These are phyloP conservation scores for Lomentospora prolificans DNA, from an alignment of 2,329 filamentous ascomycete genomes.

Conservation along the genomic window DNA sequence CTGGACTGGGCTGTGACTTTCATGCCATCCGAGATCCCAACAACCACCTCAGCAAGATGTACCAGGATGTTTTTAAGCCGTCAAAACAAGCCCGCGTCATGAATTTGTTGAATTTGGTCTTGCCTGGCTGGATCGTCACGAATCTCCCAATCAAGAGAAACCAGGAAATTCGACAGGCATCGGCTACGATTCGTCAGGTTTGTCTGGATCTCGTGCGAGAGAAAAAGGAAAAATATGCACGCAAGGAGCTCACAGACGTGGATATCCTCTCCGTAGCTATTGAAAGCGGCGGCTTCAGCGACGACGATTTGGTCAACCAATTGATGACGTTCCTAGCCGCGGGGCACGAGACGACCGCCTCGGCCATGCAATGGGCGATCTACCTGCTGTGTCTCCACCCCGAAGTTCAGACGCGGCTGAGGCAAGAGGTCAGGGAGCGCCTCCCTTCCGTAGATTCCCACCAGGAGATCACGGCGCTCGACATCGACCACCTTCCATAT, in stretches of 20 bases:
- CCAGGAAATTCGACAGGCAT: constrained; percentile 37
- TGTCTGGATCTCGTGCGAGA: constrained; percentile 51
- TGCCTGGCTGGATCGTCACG: constrained; percentile 48
- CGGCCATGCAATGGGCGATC: constrained; percentile 29
- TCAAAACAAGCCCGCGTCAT: constrained; percentile 42
- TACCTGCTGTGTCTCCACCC: constrained; percentile 27
- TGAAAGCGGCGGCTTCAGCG: constrained; percentile 62
- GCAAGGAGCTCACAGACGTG: constrained; percentile 25
- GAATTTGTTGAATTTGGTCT: constrained; percentile 47
- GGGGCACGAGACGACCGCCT: constrained; percentile 34
- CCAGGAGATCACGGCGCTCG: constrained; percentile 2
- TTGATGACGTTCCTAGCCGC: constrained; percentile 59
- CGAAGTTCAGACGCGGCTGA: constrained; percentile 56
- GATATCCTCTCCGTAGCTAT: constrained; percentile 79
- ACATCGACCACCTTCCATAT: constrained; percentile 65
- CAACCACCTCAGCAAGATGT: constrained; percentile 48
- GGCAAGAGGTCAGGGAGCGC: constrained; percentile 53
- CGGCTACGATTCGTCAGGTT: background rate
- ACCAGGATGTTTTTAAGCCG: constrained; percentile 45
- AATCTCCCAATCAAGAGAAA: constrained; percentile 63
- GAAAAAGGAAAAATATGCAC: constrained; percentile 49
- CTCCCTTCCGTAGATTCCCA: constrained; percentile 40
- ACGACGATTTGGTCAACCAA: constrained; percentile 76
- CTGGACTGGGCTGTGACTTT: constrained; percentile 64
- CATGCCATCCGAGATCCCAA: constrained; percentile 51